These are phyloP conservation scores for Proliferodiscus dingleyae DNA, from an alignment of 2,329 filamentous ascomycete genomes.

Conservation along the genomic window DNA sequence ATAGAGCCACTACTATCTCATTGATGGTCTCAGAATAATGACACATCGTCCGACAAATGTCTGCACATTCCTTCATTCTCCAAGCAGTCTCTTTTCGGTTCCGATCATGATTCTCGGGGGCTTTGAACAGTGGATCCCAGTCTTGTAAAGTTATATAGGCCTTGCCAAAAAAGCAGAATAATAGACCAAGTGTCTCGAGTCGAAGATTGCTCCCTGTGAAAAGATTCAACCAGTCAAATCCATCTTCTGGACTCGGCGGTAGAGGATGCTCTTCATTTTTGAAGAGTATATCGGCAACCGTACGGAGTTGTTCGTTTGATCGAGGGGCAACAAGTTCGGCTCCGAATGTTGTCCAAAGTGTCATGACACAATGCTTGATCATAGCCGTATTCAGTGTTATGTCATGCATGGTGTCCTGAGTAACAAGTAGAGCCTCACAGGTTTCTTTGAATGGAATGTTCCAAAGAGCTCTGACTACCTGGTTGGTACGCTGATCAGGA, in stretches of 20 bases:
- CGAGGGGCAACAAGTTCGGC: conserved; percentile 16
- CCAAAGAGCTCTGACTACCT: conserved; percentile 21
- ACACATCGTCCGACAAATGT: conserved; percentile 21
- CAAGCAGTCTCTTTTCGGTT: conserved; percentile 26
- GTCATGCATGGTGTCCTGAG: conserved; percentile 9
- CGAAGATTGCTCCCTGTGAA: conserved; percentile 27
- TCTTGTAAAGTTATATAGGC: conserved; percentile 24
- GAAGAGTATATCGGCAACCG: conserved; percentile 22
- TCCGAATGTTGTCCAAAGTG: conserved; percentile 22
- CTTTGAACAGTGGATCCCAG: conserved; percentile 23
- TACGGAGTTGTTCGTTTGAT: conserved; percentile 14
- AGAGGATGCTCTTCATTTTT: conserved; percentile 25
- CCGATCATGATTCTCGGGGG: conserved; percentile 19
- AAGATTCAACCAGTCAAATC: conserved; percentile 25
- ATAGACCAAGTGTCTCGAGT: conserved; percentile 27
- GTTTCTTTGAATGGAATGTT: conserved; percentile 26
- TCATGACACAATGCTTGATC: conserved; percentile 19
- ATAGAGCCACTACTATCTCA: conserved; percentile 20
- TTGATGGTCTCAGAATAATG: conserved; percentile 18
- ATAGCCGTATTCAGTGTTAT: conserved; percentile 15
- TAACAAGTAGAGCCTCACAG: conserved; percentile 17
- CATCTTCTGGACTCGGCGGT: conserved; percentile 23
- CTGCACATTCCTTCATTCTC: conserved; percentile 30
- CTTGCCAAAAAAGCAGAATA: conserved; percentile 28
- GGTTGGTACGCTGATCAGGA: conserved; percentile 18